Conservation (phyloP, 2,329 filamentous ascomycete species). For the Penicillium sp. region DNA sequence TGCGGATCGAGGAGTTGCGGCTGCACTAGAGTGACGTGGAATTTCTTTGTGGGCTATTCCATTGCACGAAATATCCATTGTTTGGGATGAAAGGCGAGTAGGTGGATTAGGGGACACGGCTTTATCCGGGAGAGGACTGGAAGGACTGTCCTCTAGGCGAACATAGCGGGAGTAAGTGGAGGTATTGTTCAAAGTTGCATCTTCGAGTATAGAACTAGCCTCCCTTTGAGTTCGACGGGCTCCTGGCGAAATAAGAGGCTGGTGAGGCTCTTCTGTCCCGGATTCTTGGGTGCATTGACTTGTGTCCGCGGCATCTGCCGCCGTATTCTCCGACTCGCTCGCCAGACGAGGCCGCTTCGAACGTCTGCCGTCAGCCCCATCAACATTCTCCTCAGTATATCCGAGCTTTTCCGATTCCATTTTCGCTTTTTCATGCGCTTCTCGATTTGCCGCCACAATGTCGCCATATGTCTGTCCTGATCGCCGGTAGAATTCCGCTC, state of each 20-base stretch:
- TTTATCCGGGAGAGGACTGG: not conserved
- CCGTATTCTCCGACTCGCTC: slow-evolving; percentile 10
- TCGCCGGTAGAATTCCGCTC: slow-evolving; percentile 49
- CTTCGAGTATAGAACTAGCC: not conserved
- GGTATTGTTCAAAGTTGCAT: not conserved
- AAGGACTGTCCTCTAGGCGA: not conserved
- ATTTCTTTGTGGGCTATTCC: not conserved
- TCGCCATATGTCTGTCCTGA: slow-evolving; percentile 48
- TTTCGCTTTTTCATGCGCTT: slow-evolving; percentile 32
- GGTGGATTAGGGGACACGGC: not conserved
- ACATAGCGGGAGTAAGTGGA: not conserved
- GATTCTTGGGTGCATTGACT: not conserved
- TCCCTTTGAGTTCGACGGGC: not conserved
- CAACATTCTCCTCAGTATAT: not conserved
- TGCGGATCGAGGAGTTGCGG: not conserved
- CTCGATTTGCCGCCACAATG: slow-evolving; percentile 42
- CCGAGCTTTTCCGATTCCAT: not conserved
- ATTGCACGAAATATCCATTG: not conserved
- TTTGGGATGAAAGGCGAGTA: not conserved
- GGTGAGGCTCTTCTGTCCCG: not conserved
- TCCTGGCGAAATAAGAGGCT: not conserved
- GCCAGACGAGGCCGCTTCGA: slow-evolving; percentile 28
- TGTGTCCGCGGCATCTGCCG: not conserved
- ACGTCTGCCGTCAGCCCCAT: not conserved
- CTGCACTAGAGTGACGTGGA: not conserved